Conservation (phyloP, 1,284 basidiomycete species). For the Rhodotorula sp. region DNA sequence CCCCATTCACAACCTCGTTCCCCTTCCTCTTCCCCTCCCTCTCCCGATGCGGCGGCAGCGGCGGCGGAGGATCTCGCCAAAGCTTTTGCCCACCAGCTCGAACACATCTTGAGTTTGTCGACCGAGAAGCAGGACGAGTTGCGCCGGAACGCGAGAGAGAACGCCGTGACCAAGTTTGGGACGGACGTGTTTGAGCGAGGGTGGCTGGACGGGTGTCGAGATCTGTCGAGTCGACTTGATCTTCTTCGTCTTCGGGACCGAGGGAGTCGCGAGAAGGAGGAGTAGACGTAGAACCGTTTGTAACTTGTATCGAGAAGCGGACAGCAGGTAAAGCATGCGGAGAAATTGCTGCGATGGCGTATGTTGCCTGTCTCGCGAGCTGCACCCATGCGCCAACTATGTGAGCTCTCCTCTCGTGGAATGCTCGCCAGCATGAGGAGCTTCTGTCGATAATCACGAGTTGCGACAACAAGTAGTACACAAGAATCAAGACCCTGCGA, state of each 20-base stretch:
- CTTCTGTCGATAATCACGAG: too few species aligned
- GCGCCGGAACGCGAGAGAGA: conserved; percentile 65
- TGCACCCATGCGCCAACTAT: too few species aligned
- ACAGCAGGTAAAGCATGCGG: too few species aligned
- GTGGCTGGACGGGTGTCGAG: conserved; percentile 20
- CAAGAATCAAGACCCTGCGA: too few species aligned
- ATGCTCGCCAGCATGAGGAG: too few species aligned
- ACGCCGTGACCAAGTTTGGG: conserved; percentile 71
- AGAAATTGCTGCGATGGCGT: too few species aligned
- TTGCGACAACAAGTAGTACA: too few species aligned
- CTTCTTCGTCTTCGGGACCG: not conserved
- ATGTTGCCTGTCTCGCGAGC: too few species aligned
- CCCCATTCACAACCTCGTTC: not conserved
- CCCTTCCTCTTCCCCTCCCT: not conserved
- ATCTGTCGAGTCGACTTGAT: not conserved
- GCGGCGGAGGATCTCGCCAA: conserved; percentile 47
- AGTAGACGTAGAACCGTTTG: not conserved
- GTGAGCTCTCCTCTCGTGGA: too few species aligned
- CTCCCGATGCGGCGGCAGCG: not conserved
- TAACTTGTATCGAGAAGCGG: too few species aligned
- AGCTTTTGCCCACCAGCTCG: conserved; percentile 70
- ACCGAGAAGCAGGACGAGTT: conserved; percentile 61
- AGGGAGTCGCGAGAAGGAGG: not conserved
- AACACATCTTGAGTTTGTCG: conserved; percentile 64
- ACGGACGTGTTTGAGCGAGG: conserved; percentile 69